Conservation (phyloP, 306 rosid genomes). For the Cyamopsis tetragonoloba region DNA sequence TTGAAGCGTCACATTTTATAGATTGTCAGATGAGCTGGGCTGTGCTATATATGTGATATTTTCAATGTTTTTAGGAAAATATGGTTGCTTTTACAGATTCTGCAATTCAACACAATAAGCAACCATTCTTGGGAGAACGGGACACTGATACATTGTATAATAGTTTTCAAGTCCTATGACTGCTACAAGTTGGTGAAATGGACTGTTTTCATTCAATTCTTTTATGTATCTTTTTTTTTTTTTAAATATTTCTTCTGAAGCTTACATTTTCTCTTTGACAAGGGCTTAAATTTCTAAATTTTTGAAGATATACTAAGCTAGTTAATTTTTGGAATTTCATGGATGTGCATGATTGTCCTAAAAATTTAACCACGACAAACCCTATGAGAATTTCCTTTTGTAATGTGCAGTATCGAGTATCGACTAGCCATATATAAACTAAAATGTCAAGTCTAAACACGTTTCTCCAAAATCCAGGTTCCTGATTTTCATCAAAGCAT, state of each 20-base stretch:
- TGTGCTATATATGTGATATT: constrained; percentile 34
- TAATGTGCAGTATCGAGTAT: neutral
- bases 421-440: neutral
- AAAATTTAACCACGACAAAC: neutral
- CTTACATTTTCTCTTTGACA: neutral
- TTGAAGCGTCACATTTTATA: constrained; percentile 24
- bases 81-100: constrained; percentile 26
- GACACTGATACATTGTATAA: constrained; percentile 32
- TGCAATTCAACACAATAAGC: constrained; percentile 19
- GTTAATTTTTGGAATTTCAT: neutral
- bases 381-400: neutral
- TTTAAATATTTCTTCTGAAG: constrained; percentile 2
- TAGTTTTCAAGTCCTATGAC: constrained; percentile 20
- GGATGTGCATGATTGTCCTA: neutral
- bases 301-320: neutral
- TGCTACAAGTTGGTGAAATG: constrained; percentile 26
- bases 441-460: neutral
- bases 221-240: neutral
- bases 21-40: constrained; percentile 29
- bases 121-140: constrained; percentile 25
- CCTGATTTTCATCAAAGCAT: neutral
- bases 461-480: neutral
- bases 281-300: neutral
- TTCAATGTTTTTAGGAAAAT: constrained; percentile 29
- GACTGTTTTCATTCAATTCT: constrained; percentile 18